A percentile compares a stretch with the other conserved stretches of the same genome.
Conservation (phyloP, 768 basidiomycete species). For the Saitozyma podzolica region DNA sequence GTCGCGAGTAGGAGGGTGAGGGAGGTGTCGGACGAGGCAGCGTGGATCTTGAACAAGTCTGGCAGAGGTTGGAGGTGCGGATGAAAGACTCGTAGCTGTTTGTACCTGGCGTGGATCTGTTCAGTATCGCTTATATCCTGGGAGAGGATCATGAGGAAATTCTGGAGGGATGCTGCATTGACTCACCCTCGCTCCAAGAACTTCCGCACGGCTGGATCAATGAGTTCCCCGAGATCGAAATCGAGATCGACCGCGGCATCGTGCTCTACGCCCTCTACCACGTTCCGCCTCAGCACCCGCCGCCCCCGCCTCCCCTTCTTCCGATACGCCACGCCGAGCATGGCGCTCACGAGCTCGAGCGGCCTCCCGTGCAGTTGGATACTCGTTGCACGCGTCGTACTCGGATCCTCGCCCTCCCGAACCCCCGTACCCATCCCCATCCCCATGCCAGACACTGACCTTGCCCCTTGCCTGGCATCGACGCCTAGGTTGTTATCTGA, state of each 20-base stretch:
- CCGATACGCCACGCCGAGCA: conserved; percentile 38
- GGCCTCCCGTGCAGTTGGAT: conserved; percentile 38
- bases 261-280: conserved; percentile 14
- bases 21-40: no score
- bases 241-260: conserved; percentile 27
- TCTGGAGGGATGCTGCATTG: no score
- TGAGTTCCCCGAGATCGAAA: conserved; percentile 23
- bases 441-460: no score
- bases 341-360: conserved; percentile 36
- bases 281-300: neutral
- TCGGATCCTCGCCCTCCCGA: no score
- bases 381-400: conserved; percentile 4
- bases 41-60: conserved; percentile 13
- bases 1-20: conserved; percentile 9
- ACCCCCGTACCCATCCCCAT: no score
- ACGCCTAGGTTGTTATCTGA: neutral
- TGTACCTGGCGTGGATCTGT: conserved; percentile 11
- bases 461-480: no score
- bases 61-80: conserved; percentile 32
- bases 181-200: conserved; percentile 39
- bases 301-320: conserved; percentile 11
- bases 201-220: conserved; percentile 16
- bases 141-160: neutral
- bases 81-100: conserved; percentile 31
- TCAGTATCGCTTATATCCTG: conserved; percentile 5